Evolutionary conservation across 2,329 filamentous ascomycete genomes (phyloP), one percentile per base, ranked within the genome.

Genomic region (Cucurbitaria berberidis): DNA sequence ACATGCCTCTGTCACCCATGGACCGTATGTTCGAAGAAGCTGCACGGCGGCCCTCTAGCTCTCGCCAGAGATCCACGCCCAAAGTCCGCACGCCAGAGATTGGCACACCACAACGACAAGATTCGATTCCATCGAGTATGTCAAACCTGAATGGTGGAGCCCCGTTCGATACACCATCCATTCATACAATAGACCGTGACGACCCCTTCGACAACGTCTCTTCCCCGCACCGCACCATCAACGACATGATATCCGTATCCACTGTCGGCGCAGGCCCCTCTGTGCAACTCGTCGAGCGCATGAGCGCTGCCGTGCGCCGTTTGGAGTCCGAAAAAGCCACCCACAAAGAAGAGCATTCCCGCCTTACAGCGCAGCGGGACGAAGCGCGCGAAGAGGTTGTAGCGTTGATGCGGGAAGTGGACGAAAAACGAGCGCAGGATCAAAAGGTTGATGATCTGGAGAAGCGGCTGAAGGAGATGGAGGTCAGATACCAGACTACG

Each of bases 341-440:
- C 1, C 87, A 88, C 13, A 91, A 89, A 68, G 95, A 99, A 70
- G 95, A 99, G 73, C 81, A 97, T 60, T 81, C 84, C 0, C 83
- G 93, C 7, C 84, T 99, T 16, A 86, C 87, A 5, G 81, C 84
- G n/a, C 95, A 99, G 74, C 84, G 95, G 41, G 95, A 99, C 68
- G 92, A 96, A 72, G 91, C 93, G 2, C 82, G 95, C n/a, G 83
- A 88, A 46, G 92, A 98, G 75, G 91, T 98, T n/a, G 90, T 97
- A 4, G 80, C 84, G 15, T 78, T 98, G 49, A 96, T 99, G 89
- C 87, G 89, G 50, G 92, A 98, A 67, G 80, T 90, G 0, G 92
- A 97, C 62, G 82, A 82, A 26, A 88, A 88, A 70, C 84, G 85
- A 60, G 77, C 76, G 1, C 84, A 85, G 2, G 84, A 86, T 13